Conservation (phyloP, 371 early-diverging fungal genomes). For the Mucor circinelloides region DNA sequence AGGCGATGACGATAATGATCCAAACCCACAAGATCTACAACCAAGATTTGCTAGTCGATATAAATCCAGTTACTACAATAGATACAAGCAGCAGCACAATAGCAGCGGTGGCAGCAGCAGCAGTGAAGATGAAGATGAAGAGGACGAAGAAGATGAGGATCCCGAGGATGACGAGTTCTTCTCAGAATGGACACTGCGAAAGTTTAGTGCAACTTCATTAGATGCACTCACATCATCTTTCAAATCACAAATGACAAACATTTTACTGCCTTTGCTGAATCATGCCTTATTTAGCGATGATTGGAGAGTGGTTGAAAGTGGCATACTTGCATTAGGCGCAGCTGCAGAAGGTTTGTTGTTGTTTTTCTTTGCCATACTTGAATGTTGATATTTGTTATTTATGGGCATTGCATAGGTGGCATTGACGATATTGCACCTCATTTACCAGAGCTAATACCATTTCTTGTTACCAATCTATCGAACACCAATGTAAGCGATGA, state of each 20-base stretch:
- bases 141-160: conserved; percentile 82
- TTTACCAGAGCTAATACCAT: conserved; percentile 83
- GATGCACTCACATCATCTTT: conserved; percentile 87
- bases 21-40: conserved; percentile 80
- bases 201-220: conserved; percentile 93
- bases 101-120: conserved; percentile 22
- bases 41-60: conserved; percentile 66
- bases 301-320: conserved; percentile 90
- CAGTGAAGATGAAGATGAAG: conserved; percentile 68
- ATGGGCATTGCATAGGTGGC: conserved; percentile 49
- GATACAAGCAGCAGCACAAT: conserved; percentile 29
- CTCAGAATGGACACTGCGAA: conserved; percentile 94
- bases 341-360: conserved; percentile 79
- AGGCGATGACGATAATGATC: conserved; percentile 71
- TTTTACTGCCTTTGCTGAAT: conserved; percentile 81
- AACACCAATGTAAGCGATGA: conserved; percentile 64
- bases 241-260: conserved; percentile 70
- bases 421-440: conserved; percentile 82
- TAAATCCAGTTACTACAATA: conserved; percentile 4
- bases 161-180: conserved; percentile 90
- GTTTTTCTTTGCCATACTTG: not conserved
- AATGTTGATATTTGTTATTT: conserved; percentile 2
- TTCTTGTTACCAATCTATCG: conserved; percentile 72
- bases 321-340: conserved; percentile 94
- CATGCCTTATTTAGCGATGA: conserved; percentile 74